Evolutionary conservation across 495 filamentous ascomycete genomes (phyloP).

Genomic region (Jackrogersella multiformis): DNA sequence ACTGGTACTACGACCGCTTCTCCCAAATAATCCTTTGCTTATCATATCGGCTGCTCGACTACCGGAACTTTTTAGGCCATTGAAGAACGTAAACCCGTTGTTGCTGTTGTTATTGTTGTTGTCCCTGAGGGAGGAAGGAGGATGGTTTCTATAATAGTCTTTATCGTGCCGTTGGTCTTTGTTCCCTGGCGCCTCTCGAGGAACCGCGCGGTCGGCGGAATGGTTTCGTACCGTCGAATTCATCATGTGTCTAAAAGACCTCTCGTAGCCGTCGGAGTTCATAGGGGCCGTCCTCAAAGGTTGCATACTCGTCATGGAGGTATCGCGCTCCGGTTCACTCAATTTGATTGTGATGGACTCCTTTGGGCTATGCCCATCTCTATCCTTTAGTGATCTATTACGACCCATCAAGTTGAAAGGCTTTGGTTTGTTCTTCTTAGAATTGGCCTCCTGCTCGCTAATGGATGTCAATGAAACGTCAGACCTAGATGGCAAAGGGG

Average conservation of each 20-base stretch:
- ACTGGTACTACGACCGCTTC: slow-evolving; percentile 75
- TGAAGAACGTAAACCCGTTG: slow-evolving; percentile 72
- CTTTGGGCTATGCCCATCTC: slow-evolving; percentile 53
- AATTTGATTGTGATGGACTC: slow-evolving; percentile 47
- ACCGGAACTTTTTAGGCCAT: slow-evolving; percentile 74
- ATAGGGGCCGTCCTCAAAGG: slow-evolving; percentile 68
- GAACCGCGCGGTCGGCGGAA: slow-evolving; percentile 67
- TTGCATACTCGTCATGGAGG: slow-evolving; percentile 33
- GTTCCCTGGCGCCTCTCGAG: slow-evolving; percentile 39
- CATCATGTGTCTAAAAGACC: slow-evolving; percentile 71
- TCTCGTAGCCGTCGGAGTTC: slow-evolving; percentile 62
- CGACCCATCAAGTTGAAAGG: slow-evolving; percentile 69
- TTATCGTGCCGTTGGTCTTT: slow-evolving; percentile 54
- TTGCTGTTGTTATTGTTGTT: slow-evolving; percentile 43
- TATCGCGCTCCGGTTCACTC: slow-evolving; percentile 52
- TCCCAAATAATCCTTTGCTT: slow-evolving; percentile 80
- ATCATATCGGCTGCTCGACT: slow-evolving; percentile 80
- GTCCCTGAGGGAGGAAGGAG: slow-evolving; percentile 68
- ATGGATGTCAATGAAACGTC: slow-evolving; percentile 56
- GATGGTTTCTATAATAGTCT: slow-evolving; percentile 53
- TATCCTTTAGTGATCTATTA: slow-evolving; percentile 72
- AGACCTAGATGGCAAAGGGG: slow-evolving; percentile 52
- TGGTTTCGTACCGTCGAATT: slow-evolving; percentile 67
- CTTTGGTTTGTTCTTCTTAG: slow-evolving; percentile 62
- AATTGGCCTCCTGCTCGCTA: slow-evolving; percentile 49